These are phyloP conservation scores for Petasospora rhodanensis DNA, from an alignment of 1,139 yeast species.

Conservation along the genomic window DNA sequence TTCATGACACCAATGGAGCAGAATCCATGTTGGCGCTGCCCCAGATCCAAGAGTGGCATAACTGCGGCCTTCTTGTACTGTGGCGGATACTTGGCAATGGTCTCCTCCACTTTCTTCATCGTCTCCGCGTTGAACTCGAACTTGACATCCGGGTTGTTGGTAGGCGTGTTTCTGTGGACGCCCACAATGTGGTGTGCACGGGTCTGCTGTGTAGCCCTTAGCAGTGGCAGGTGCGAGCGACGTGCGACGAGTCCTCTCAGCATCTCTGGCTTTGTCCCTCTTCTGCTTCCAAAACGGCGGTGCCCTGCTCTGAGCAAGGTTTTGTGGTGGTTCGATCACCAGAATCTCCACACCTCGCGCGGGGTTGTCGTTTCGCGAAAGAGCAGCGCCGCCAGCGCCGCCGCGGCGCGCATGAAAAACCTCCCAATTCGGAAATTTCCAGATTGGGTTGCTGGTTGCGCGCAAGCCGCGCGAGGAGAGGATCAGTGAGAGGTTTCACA, in stretches of 20 bases:
- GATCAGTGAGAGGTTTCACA: too few relatives aligned
- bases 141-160: conserved; percentile 63
- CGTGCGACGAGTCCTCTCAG: neutral
- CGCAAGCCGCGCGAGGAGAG: too few relatives aligned
- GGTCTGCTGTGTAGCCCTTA: conserved; percentile 3
- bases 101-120: conserved; percentile 62
- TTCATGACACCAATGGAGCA: conserved; percentile 90
- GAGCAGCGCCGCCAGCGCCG: too few relatives aligned
- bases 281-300: too few relatives aligned
- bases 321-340: too few relatives aligned
- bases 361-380: too few relatives aligned
- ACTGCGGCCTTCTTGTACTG: conserved; percentile 86
- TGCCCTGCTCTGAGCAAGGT: too few relatives aligned
- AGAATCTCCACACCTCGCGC: too few relatives aligned
- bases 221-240: neutral
- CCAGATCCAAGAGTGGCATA: conserved; percentile 83
- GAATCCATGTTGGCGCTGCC: conserved; percentile 86
- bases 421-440: too few relatives aligned
- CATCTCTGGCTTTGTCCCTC: neutral
- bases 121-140: conserved; percentile 76
- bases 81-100: conserved; percentile 76
- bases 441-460: too few relatives aligned
- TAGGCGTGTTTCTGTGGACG: conserved; percentile 70
- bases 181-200: conserved; percentile 23
- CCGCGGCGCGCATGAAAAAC: too few relatives aligned